These are phyloP conservation scores for Mallotus japonicus DNA, from an alignment of 441 rosid genomes.

Conservation along the genomic window DNA sequence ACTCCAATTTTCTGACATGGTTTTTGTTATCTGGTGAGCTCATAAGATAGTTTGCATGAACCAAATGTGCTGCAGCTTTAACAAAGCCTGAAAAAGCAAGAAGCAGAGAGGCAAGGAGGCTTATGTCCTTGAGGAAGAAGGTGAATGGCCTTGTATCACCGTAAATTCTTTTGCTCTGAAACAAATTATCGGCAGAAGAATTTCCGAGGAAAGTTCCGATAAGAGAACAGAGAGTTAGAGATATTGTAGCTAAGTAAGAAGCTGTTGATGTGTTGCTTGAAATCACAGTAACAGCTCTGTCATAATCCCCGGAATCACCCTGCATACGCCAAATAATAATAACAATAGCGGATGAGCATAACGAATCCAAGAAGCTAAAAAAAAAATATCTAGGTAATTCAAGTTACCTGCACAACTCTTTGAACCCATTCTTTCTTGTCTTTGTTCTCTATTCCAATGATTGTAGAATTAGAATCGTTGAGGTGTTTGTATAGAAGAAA, in stretches of 20 bases:
- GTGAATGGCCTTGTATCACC: constrained; percentile 40
- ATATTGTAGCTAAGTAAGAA: constrained; percentile 53
- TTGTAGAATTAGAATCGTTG: constrained; percentile 29
- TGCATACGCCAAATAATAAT: constrained; percentile 14
- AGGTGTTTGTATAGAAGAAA: constrained; percentile 31
- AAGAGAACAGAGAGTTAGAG: constrained; percentile 61
- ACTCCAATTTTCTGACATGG: constrained; percentile 15
- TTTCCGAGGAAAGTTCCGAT: constrained; percentile 80
- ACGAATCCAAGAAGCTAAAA: background rate
- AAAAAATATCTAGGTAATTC: background rate
- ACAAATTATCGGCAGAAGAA: background rate
- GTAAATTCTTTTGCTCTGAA: constrained; percentile 28
- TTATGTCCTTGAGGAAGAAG: constrained; percentile 25
- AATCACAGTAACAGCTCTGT: constrained; percentile 47
- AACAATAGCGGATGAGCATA: background rate
- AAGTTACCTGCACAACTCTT: constrained; percentile 25
- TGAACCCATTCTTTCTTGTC: constrained; percentile 39
- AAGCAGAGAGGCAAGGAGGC: constrained; percentile 23
- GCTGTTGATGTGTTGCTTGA: constrained; percentile 57
- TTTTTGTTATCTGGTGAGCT: constrained; percentile 23
- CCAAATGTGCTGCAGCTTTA: constrained; percentile 19
- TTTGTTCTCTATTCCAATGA: constrained; percentile 41
- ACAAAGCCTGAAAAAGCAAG: constrained; percentile 28
- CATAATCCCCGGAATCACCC: constrained; percentile 34
- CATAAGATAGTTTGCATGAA: constrained; percentile 39